Conservation (phyloP, 1,139 yeast genomes). For the Zygosaccharomyces sapae region DNA sequence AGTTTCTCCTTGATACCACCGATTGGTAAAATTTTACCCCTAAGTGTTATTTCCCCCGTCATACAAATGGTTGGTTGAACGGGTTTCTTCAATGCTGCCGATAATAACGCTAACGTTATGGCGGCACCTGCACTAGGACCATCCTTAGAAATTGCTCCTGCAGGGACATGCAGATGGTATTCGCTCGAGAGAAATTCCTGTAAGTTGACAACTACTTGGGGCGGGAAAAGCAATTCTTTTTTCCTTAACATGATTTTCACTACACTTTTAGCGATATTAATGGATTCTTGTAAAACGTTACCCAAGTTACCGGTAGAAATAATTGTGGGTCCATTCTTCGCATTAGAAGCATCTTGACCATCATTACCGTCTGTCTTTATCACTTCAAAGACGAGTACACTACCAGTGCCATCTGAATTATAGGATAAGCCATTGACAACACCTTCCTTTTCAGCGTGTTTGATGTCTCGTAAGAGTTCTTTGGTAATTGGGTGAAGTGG, state of each 20-base stretch:
- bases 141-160: conserved; percentile 83
- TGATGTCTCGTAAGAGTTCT: conserved; percentile 30
- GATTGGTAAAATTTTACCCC: conserved; percentile 83
- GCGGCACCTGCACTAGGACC: conserved; percentile 95
- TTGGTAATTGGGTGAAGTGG: conserved; percentile 39
- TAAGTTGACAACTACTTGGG: conserved; percentile 16
- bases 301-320: conserved; percentile 81
- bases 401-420: conserved; percentile 84
- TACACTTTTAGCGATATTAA: conserved; percentile 71
- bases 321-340: conserved; percentile 35
- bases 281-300: conserved; percentile 76
- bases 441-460: conserved; percentile 51
- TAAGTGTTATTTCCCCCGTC: conserved; percentile 89
- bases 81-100: conserved; percentile 63
- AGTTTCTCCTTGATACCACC: conserved; percentile 87
- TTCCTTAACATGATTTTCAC: conserved; percentile 57
- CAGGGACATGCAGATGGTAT: conserved; percentile 82
- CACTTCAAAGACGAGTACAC: conserved; percentile 76
- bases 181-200: conserved; percentile 46
- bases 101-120: conserved; percentile 75
- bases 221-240: not conserved
- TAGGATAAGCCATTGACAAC: conserved; percentile 89
- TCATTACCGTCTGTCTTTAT: conserved; percentile 43
- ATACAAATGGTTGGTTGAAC: conserved; percentile 72
- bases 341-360: conserved; percentile 3